Evolutionary conservation across 257 asterid genomes (phyloP).

Genomic region (Solanum piurae): DNA sequence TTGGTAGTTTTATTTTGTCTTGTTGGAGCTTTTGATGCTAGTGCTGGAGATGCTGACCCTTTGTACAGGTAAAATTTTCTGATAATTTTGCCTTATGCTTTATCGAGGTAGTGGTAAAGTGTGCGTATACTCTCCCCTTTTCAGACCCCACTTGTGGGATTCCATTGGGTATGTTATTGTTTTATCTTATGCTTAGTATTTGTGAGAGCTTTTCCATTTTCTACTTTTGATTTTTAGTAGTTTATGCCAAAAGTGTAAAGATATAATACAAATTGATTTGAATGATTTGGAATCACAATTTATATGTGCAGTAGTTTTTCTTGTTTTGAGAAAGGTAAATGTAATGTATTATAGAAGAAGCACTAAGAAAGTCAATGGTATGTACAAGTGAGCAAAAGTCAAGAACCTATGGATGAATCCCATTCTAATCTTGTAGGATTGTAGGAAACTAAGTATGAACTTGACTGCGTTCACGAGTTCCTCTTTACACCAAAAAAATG

Average conservation of each 20-base stretch:
- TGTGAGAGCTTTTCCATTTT: not conserved
- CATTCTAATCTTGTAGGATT: not conserved
- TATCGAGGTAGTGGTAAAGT: too few relatives aligned
- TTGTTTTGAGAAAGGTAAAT: not conserved
- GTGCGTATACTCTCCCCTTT: not conserved
- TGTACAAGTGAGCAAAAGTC: not conserved
- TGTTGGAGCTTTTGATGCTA: constrained; percentile 24
- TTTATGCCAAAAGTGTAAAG: not conserved
- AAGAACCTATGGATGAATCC: not conserved
- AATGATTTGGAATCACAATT: not conserved
- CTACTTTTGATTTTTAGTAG: not conserved
- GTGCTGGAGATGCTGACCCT: constrained; percentile 38
- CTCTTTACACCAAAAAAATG: not conserved
- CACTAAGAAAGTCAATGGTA: not conserved
- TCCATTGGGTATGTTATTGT: too few relatives aligned
- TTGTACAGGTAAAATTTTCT: constrained; percentile 9
- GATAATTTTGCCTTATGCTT: not conserved
- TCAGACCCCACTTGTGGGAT: not conserved
- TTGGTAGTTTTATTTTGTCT: constrained; percentile 12
- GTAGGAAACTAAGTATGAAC: not conserved
- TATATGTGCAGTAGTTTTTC: not conserved
- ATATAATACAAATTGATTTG: not conserved
- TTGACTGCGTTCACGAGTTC: not conserved
- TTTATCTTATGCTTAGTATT: not conserved
- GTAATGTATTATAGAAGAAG: not conserved